Base-by-base conservation (phyloP, 371 early-diverging fungal species). In the Mortierella sp. region DNA sequence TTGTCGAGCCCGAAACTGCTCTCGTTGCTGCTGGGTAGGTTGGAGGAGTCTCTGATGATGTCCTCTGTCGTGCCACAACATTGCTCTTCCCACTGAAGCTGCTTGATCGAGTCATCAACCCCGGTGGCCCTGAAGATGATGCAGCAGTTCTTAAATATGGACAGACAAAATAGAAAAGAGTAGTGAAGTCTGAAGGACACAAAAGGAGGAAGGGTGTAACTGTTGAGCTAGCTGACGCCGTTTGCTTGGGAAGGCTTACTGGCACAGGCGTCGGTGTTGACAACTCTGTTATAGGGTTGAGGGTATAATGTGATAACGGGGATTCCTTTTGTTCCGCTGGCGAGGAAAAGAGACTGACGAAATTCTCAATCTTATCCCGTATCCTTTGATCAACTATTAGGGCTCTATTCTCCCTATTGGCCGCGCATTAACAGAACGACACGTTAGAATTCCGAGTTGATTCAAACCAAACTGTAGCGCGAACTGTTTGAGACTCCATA, bases 171-270 rank as follows among this genome's bases (percentile, higher is more conserved):
- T 75, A 79, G n/a, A 84, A 72, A 1, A 84, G 63, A 16, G 80
- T 78, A 9, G 78, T 83, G 22, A 83, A 71, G 52, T 83, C 84
- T 22, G 84, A 78, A 5, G 84, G 84, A 64, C 79, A 78, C 20
- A 83, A 64, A 20, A 83, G 68, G 6, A 83, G 67, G 28, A 69
- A 43, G 18, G 84, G 84, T n/a, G 73, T 73, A 18, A 72, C 58
- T 14, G 54, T 54, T 18, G 75, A 54, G 32, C 61, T 60, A 14
- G 24, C 43, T 37, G 35, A 22, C 10, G 43, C 40, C 26, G 70
- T 10, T 11, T 39, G 59, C 1, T 35, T 61, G 20, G 40, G 20
- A 14, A 49, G 18, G 5, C 35, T 35, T 24, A 22, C 24, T 26
- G 40, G 60, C 24, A 73, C 52, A n/a, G 80, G 75, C 35, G 64